Evolutionary conservation across 1,139 yeast species (phyloP), one percentile per base, ranked within the genome.

Genomic region (Kodamaea arcana): DNA sequence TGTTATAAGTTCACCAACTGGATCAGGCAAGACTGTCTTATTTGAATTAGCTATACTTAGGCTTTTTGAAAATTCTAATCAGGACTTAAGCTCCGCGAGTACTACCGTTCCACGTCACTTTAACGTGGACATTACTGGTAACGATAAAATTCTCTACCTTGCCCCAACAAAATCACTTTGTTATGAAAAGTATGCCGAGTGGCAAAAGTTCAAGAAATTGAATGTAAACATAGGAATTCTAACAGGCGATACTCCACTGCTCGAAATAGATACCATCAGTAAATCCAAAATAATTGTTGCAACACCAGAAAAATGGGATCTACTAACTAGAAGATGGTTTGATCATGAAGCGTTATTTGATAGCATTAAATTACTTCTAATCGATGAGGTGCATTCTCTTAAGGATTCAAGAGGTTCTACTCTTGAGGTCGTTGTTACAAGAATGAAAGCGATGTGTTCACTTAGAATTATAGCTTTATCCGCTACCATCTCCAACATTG

Each of bases 271-370:
- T 4, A 58, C 52, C 15, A 70, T 70, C 0, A 62, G 62, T 40
- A 60, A 51, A 18, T 62, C 74, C 3, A 67, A 69, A 32, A 58
- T 76, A 4, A 68, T 76, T 8, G 62, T 76, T 8, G 65, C 78
- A 1, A 76, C 80, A 0, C 80, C 81, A 2, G 81, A 76, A 49
- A 75, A 75, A 51, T 74, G 79, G 78, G 81, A 75, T 43, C 51
- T 66, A 31, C 51, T 74, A 34, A 72, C 80, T 0, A 57, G 80
- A 41, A 62, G 62, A 42, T 70, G 78, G 78, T 44, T 54, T 4
- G 76, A 72, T 40, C 62, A 65, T 36, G 44, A 54, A 3, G 59
- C 52, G 24, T 28, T 29, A 24, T 31, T 31, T 9, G 24, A 21
- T 4, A 25, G 14, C 24, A 56, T 74, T 1, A 57, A 57, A 31